Base-by-base conservation (phyloP, 352 stramenopile species). In the Phytophthora podocarpi region DNA sequence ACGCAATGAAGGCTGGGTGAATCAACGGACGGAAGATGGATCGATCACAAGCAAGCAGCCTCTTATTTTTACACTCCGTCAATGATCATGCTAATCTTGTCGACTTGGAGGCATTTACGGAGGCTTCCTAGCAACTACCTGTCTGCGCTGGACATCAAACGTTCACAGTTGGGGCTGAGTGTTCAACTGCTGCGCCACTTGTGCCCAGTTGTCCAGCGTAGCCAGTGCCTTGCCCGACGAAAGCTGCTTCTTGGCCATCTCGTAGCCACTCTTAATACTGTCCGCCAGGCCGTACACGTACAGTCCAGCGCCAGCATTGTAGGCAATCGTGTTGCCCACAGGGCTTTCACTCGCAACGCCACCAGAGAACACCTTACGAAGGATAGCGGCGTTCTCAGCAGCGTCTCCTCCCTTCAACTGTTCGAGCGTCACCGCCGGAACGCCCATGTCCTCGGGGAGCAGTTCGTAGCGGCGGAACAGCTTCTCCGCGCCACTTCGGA, bases 241-340 rank as follows among this genome's bases (percentile, higher is more conserved):
- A 23, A 98, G 71, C 48, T 89, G 79, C 21, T 70, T 73, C 64
- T 82, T 85, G 10, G 91, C 93, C 64, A 93, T 74, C 59, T 90
- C 74, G 57, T 97, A 96, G 21, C 91, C 90, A 35, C 69, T 82
- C 70, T 97, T 93, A 48, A 97, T 90, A 24, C 78, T 97, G 55
- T 89, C 72, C 1, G 80, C 82, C n/a, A 95, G 50, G 1, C 97
- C 97, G 75, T 99, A 99, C 4, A 99, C 96, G 70, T 99, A 99
- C 55, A 98, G 87, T 12, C 96, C 97, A 1, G 98, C 90, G 34
- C 96, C 97, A 23, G 97, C 97, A 75, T 99, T 99, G 64, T 99
- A 97, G 2, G 97, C 95, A 63, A 99, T 97, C 27, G 97, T 96
- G 87, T 99, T 91, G 40, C 97, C 90, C 46, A 99, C 93, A n/a